Base-by-base conservation (phyloP, 2,329 filamentous ascomycete genomes). In the Epichloe elymi region DNA sequence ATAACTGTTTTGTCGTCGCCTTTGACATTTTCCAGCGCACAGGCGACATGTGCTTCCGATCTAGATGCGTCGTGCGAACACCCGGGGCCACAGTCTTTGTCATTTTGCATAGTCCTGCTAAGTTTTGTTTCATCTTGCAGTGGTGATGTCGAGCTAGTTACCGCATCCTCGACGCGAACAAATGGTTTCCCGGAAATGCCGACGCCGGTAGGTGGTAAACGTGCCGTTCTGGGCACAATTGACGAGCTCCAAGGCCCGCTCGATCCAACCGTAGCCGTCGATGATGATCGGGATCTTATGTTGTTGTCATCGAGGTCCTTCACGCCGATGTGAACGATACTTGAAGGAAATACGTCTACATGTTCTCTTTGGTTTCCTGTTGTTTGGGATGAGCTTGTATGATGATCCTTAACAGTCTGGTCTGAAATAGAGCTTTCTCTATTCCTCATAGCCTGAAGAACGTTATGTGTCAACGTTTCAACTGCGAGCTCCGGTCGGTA, bases 381-480 rank as follows among this genome's bases (percentile, higher is more conserved):
- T 2, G 48, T 26, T 39, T 57, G 51, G 39, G 52, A 51, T 2
- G 53, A 52, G 15, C 49, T 51, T 10, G 43, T 30, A 38, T 23
- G 47, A 8, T 38, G 53, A 11, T 12, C 10, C 5, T 26, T 39
- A n/a, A 48, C 44, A n/a, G 35, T 15, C 41, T 51, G 14, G 49
- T 49, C 42, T 14, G 33, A 38, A 8, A 12, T 23, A 12, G 49
- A 39, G 36, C 39, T 46, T 23, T 56, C 54, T 26, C 56, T 47
- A 20, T 54, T 55, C 12, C 49, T 57, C 20, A 67, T 58, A 19
- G 53, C 63, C 3, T 62, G 59, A 62, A 77, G 70, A 26, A 79
- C 69, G 19, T 68, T 68, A 51, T 74, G 67, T 6, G 72, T 59
- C 7, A 80, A 69, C 39, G 62, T 63, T 17, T 77, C 71, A 33